Base-by-base conservation (phyloP, 2,329 filamentous ascomycete genomes). In the Hypoxylon sp. region DNA sequence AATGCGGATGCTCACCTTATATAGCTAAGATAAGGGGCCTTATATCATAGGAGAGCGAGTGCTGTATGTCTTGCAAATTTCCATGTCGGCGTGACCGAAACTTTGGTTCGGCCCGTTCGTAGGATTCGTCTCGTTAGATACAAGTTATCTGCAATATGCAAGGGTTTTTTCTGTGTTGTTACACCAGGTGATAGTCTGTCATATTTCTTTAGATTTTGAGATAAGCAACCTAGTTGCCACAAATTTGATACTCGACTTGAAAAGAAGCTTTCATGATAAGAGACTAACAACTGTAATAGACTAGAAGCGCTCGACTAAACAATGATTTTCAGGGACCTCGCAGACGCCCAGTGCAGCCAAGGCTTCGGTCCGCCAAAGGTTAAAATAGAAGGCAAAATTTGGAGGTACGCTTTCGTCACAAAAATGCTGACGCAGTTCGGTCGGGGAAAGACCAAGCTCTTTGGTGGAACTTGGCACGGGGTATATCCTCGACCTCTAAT, bases 381-480 rank as follows among this genome's bases (percentile, higher is more conserved):
- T 50, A 29, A 16, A 34, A 64, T 41, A 45, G n/a, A n/a, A 48
- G 2, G 16, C 12, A n/a, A 45, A 43, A 29, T 12, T 45, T 55
- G 14, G 21, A 34, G 23, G n/a, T 43, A 52, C 30, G 51, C 46
- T 65, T 53, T 32, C 56, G 55, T 56, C 30, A 52, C 52, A 58
- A 52, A 29, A 50, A 47, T n/a, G 29, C 21, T 48, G 27, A 19
- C 32, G 34, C 55, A 14, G 29, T 45, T 45, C 8, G 23, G 32
- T 29, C 12, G 23, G 51, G 58, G 21, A 46, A 48, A 32, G 37
- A 45, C 47, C 41, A 61, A 58, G 47, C 62, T 60, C 43, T 43
- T 8, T 32, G 19, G 34, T 16, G 19, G 32, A 9, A 30, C 66
- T 69, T 63, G 63, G 66, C 66, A 69, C 66, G 66, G 59, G 63